phyloP scores from a whole-genome alignment of 768 basidiomycete genomes.

The Lactifluus piperatus region DNA sequence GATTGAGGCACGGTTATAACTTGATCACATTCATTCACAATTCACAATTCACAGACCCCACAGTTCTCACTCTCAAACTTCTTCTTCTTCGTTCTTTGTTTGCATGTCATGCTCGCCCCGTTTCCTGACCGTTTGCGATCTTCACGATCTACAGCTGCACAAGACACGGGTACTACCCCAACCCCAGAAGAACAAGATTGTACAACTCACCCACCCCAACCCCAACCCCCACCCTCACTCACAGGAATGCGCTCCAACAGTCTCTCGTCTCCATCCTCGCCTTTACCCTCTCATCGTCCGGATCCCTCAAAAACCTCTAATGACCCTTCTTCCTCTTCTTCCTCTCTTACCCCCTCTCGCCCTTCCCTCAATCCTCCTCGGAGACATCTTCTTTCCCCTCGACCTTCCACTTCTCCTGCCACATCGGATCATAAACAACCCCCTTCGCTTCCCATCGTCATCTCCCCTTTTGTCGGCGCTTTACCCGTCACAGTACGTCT shows the following conservation, averaged over 20 bases:
- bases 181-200: background rate
- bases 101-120: constrained; percentile 10
- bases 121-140: constrained; percentile 13
- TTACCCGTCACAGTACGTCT: constrained; percentile 11
- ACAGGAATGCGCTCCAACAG: constrained; percentile 12
- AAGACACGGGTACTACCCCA: background rate
- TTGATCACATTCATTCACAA: too few relatives aligned
- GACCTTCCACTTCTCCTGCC: constrained; percentile 15
- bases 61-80: too few relatives aligned
- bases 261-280: background rate
- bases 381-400: background rate
- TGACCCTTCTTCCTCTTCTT: background rate
- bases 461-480: constrained; percentile 4
- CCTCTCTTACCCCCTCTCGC: too few relatives aligned
- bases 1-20: background rate
- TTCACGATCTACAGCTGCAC: background rate
- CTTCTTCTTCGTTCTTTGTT: background rate
- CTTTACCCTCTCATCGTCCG: background rate
- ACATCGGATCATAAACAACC: background rate
- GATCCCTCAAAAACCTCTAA: background rate
- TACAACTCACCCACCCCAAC: too few relatives aligned
- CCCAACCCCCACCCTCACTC: too few relatives aligned
- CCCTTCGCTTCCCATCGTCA: background rate
- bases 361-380: background rate
- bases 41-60: too few relatives aligned